Percentiles rank a stretch among this genome's conserved stretches.
These are phyloP conservation scores for Microascus cirrosus DNA, from an alignment of 2,329 filamentous ascomycete species.

Conservation along the genomic window DNA sequence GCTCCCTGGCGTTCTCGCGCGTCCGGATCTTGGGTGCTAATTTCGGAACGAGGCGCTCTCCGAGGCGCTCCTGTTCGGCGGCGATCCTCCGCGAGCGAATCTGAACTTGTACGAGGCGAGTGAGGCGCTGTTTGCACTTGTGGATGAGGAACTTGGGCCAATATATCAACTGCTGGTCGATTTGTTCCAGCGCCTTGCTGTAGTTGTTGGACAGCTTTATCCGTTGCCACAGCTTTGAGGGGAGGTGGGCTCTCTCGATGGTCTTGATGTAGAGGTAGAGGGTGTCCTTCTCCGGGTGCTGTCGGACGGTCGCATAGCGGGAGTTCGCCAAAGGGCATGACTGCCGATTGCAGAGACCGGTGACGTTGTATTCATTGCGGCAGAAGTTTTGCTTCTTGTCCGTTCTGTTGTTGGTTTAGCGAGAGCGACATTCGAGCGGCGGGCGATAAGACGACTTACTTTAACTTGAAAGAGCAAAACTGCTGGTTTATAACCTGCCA, in stretches of 20 bases:
- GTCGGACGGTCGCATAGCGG: conserved; percentile 83
- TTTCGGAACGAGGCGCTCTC: conserved; percentile 79
- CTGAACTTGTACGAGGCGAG: conserved; percentile 81
- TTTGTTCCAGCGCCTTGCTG: conserved; percentile 73
- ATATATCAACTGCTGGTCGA: conserved; percentile 80
- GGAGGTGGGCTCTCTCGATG: conserved; percentile 77
- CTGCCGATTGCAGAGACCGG: conserved; percentile 73
- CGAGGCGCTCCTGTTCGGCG: conserved; percentile 79
- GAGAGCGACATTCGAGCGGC: neutral
- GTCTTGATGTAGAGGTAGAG: conserved; percentile 98
- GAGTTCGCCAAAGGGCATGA: conserved; percentile 86
- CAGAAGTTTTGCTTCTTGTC: conserved; percentile 89
- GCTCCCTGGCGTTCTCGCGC: conserved; percentile 63
- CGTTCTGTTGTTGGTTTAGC: conserved; percentile 41
- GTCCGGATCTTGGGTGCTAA: conserved; percentile 81
- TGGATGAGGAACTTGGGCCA: conserved; percentile 90
- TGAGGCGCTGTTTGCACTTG: conserved; percentile 94
- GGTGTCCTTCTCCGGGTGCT: conserved; percentile 67
- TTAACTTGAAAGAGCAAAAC: conserved; percentile 91
- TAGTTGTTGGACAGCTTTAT: conserved; percentile 89
- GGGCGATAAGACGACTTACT: conserved; percentile 33
- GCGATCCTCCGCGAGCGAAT: conserved; percentile 71
- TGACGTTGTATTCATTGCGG: conserved; percentile 86
- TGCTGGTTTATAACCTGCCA: conserved; percentile 96
- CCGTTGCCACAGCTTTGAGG: conserved; percentile 87